Conservation (phyloP, 805 yeast genomes). For the Geotrichum ghanense region DNA sequence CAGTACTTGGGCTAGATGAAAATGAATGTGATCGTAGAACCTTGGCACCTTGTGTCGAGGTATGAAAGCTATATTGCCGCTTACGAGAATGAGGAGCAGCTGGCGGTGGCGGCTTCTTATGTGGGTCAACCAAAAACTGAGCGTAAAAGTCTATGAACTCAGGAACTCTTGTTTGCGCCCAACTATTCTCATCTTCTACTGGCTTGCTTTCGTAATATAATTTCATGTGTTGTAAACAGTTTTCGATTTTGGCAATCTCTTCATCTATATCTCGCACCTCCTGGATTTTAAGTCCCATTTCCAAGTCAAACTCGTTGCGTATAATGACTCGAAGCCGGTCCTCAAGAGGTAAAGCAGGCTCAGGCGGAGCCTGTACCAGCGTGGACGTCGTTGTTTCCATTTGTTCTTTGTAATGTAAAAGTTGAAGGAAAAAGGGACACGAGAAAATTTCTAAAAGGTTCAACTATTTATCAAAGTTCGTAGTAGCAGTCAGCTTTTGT, state of each 20-base stretch:
- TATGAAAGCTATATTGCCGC: slow-evolving; percentile 1
- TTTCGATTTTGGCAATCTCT: slow-evolving; percentile 25
- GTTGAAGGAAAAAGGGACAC: not conserved
- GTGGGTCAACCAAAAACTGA: slow-evolving; percentile 14
- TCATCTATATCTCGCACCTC: slow-evolving; percentile 25
- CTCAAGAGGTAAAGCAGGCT: not conserved
- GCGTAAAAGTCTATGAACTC: slow-evolving; percentile 18
- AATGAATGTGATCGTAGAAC: slow-evolving; percentile 4
- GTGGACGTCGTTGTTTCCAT: not conserved
- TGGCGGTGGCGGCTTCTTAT: not conserved
- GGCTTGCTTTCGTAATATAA: slow-evolving; percentile 7
- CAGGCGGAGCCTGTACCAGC: not conserved
- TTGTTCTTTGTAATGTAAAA: not conserved
- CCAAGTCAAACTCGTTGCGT: slow-evolving; percentile 23
- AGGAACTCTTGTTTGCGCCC: slow-evolving; percentile 8
- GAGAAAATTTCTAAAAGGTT: not conserved
- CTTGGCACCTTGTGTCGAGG: slow-evolving; percentile 6
- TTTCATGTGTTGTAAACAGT: slow-evolving; percentile 23
- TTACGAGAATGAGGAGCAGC: not conserved
- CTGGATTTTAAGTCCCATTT: slow-evolving; percentile 26
- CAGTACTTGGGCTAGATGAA: no score
- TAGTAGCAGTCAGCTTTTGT: no score
- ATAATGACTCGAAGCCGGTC: slow-evolving; percentile 9
- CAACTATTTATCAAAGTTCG: not conserved
- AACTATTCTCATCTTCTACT: not conserved